phyloP scores from a whole-genome alignment of 768 basidiomycete genomes.

The Dentipellis fragilis region DNA sequence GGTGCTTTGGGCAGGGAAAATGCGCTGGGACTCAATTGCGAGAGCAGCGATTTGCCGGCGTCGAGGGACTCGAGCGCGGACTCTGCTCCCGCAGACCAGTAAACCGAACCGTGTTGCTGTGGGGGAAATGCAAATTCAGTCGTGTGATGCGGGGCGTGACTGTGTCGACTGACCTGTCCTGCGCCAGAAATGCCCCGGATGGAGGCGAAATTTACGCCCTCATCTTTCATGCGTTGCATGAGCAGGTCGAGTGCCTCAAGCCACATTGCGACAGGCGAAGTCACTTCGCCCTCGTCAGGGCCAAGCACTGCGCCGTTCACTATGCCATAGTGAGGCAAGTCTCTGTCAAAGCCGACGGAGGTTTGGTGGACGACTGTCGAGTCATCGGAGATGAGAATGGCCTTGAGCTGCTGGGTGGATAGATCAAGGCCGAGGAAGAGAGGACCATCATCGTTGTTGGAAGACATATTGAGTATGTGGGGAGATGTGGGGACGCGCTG shows the following conservation, averaged over 20 bases:
- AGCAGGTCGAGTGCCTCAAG: constrained; percentile 78
- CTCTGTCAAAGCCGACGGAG: constrained; percentile 71
- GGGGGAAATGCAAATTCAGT: background rate
- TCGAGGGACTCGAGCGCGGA: constrained; percentile 43
- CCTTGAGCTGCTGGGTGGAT: constrained; percentile 81
- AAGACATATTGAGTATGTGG: constrained; percentile 2
- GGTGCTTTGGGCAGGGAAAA: constrained; percentile 63
- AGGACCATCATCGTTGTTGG: constrained; percentile 9
- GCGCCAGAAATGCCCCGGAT: constrained; percentile 68
- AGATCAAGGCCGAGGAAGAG: constrained; percentile 78
- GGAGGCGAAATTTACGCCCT: constrained; percentile 45
- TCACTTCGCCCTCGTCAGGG: constrained; percentile 62
- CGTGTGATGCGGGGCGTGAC: background rate
- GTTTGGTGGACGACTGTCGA: constrained; percentile 54
- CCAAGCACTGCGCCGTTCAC: constrained; percentile 57
- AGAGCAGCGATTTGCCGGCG: constrained; percentile 35
- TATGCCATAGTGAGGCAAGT: constrained; percentile 61
- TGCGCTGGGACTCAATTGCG: constrained; percentile 52
- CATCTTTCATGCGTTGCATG: constrained; percentile 47
- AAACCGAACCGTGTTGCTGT: constrained; percentile 83
- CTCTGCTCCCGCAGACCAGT: constrained; percentile 58
- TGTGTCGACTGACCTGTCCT: constrained; percentile 46
- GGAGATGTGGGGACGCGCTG: background rate
- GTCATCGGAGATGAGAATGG: constrained; percentile 51
- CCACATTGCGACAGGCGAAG: constrained; percentile 76